Evolutionary conservation across 345 rosid genomes (phyloP).

Genomic region (Moricandia arvensis): DNA sequence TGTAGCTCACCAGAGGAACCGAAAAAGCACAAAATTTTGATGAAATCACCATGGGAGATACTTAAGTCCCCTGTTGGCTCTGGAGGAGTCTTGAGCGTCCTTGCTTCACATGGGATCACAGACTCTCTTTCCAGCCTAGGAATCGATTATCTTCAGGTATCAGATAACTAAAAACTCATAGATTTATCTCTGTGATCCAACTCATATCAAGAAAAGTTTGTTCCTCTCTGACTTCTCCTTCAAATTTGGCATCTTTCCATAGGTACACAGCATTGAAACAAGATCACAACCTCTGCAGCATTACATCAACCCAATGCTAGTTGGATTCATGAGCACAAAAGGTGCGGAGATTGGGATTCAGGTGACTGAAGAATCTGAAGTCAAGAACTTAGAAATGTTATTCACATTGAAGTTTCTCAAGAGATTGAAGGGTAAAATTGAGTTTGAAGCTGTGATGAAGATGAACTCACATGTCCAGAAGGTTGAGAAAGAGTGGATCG

Average conservation of each 20-base stretch:
- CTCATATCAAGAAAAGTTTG: neutral
- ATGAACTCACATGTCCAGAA: slow-evolving; percentile 50
- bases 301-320: slow-evolving; percentile 42
- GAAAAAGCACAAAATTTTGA: slow-evolving; percentile 62
- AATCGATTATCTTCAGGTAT: slow-evolving; percentile 70
- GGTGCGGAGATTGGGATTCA: slow-evolving; percentile 62
- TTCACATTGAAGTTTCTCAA: slow-evolving; percentile 50
- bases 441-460: slow-evolving; percentile 44
- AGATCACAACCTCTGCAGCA: slow-evolving; percentile 3
- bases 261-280: slow-evolving; percentile 49
- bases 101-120: slow-evolving; percentile 51
- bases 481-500: slow-evolving; percentile 66
- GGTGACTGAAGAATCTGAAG: slow-evolving; percentile 30
- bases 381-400: slow-evolving; percentile 44
- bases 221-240: slow-evolving; percentile 5
- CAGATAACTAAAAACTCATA: neutral
- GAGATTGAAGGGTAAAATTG: slow-evolving; percentile 45
- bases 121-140: slow-evolving; percentile 58
- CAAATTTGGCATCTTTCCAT: slow-evolving; percentile 17
- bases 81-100: slow-evolving; percentile 62
- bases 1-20: slow-evolving; percentile 49
- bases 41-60: slow-evolving; percentile 95
- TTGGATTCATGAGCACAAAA: slow-evolving; percentile 47
- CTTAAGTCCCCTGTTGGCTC: slow-evolving; percentile 79
- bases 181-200: neutral